A percentile compares a stretch with the other conserved stretches of the same genome.
phyloP scores from a whole-genome alignment of 2,329 filamentous ascomycete genomes.

The Cordyceps militaris region DNA sequence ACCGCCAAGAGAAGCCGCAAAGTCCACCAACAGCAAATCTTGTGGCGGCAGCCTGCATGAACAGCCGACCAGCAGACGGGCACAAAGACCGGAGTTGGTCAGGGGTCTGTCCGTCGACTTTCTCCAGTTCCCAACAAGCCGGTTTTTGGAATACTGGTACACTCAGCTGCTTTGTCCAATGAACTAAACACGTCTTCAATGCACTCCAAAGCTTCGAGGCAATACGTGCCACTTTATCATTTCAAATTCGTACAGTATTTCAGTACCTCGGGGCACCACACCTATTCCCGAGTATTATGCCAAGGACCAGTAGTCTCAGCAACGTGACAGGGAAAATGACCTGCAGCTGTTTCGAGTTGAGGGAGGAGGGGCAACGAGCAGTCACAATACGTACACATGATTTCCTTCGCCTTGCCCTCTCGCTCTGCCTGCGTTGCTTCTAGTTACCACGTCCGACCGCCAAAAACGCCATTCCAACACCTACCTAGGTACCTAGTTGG shows the following conservation, averaged over 20 bases:
- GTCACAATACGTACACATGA: background rate
- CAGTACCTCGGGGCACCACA: background rate
- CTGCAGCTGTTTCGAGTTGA: constrained; percentile 6
- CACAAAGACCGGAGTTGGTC: background rate
- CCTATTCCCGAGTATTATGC: background rate
- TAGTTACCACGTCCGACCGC: no score
- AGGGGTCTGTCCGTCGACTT: background rate
- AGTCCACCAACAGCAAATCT: background rate
- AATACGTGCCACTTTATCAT: background rate
- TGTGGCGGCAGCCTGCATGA: background rate
- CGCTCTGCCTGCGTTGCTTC: background rate
- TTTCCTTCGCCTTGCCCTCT: no score
- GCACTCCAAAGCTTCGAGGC: background rate
- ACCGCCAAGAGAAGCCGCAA: background rate
- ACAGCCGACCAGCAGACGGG: no score
- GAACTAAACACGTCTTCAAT: background rate
- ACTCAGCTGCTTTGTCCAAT: background rate
- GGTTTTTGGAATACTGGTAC: no score
- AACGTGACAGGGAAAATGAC: constrained; percentile 1
- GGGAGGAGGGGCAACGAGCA: constrained; percentile 1
- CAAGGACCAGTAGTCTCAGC: background rate
- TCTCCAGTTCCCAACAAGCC: no score
- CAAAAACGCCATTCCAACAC: background rate
- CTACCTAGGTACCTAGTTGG: background rate
- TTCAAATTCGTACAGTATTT: background rate